Conservation (phyloP, 192 early-diverging fungal species). For the Podila verticillata region DNA sequence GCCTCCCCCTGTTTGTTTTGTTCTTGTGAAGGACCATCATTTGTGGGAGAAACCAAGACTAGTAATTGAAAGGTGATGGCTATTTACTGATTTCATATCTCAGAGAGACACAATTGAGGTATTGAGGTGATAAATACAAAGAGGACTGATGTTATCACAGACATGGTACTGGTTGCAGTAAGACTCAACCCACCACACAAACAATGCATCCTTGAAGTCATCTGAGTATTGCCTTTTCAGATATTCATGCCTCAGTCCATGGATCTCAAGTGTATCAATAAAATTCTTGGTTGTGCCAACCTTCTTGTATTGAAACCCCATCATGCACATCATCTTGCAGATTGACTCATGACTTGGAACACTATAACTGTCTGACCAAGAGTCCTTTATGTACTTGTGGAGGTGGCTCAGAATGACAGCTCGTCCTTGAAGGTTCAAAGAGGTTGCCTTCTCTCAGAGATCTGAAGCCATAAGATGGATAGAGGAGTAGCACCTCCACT, state of each 20-base stretch:
- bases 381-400: constrained; percentile 4
- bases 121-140: not conserved
- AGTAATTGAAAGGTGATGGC: not conserved
- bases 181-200: constrained; percentile 24
- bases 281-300: constrained; percentile 13
- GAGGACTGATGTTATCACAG: not conserved
- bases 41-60: constrained; percentile 6
- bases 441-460: not conserved
- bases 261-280: constrained; percentile 14
- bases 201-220: constrained; percentile 14
- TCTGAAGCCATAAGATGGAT: not conserved
- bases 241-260: not conserved
- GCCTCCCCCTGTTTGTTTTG: not conserved
- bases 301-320: constrained; percentile 6
- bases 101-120: not conserved
- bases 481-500: not conserved
- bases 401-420: constrained; percentile 8
- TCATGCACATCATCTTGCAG: constrained; percentile 4
- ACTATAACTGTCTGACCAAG: not conserved
- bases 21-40: constrained; percentile 13
- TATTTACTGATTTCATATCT: too few species aligned
- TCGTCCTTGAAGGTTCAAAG: not conserved
- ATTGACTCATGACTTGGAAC: not conserved
- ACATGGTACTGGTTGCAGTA: constrained; percentile 25
- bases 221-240: constrained; percentile 20